A percentile compares a stretch with the other conserved stretches of the same genome.
Evolutionary conservation across 345 rosid genomes (phyloP).

Genomic region (Trapa incisa): DNA sequence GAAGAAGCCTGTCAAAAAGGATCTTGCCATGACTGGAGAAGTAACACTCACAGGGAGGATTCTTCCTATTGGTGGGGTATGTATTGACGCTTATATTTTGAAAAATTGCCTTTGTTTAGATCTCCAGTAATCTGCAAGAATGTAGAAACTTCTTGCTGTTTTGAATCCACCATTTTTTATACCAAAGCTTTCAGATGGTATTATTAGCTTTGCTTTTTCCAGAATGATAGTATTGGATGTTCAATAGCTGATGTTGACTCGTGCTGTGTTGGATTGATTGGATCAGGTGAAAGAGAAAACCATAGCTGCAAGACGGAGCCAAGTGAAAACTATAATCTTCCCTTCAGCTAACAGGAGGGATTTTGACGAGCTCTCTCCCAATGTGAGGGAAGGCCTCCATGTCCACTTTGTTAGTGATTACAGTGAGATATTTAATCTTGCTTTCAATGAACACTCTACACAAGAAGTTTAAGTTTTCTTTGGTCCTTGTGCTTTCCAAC

Average conservation of each 20-base stretch:
- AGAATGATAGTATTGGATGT: too few species aligned
- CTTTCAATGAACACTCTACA: constrained; percentile 32
- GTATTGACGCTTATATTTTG: too few species aligned
- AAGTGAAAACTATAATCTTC: constrained; percentile 71
- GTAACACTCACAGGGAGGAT: constrained; percentile 80
- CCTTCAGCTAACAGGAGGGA: constrained; percentile 90
- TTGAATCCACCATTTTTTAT: too few species aligned
- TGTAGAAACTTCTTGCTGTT: too few species aligned
- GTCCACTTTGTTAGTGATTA: constrained; percentile 84
- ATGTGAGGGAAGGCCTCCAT: constrained; percentile 85
- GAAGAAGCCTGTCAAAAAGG: constrained; percentile 60
- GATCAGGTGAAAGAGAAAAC: constrained; percentile 91
- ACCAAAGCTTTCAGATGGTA: too few species aligned
- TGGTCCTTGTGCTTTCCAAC: neutral
- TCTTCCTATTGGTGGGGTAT: constrained; percentile 97
- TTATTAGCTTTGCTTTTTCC: too few species aligned
- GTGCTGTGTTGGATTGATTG: constrained; percentile 1
- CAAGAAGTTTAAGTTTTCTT: constrained; percentile 1
- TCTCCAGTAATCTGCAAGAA: too few species aligned
- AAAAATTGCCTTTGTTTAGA: too few species aligned
- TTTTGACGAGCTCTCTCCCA: constrained; percentile 74
- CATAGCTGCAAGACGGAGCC: constrained; percentile 83
- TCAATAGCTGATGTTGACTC: too few species aligned
- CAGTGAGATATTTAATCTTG: constrained; percentile 49
- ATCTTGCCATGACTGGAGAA: constrained; percentile 98